Evolutionary conservation across 352 stramenopile genomes (phyloP).

Genomic region (Thalassiosira hispida): DNA sequence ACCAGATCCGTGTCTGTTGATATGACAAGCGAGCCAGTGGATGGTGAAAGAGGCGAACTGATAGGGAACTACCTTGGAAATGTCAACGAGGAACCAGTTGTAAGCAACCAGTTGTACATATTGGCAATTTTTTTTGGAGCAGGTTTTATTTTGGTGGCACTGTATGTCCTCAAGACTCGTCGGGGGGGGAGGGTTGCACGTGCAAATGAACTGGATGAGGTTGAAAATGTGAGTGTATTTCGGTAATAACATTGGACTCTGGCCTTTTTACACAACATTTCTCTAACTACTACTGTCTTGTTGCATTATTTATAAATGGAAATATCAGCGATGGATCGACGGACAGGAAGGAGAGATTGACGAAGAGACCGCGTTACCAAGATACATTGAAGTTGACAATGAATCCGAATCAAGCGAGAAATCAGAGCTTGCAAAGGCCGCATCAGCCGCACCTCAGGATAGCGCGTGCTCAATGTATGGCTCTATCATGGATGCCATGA

Average conservation of each 20-base stretch:
- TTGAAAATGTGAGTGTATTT: slow-evolving; percentile 14
- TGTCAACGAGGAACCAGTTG: not conserved
- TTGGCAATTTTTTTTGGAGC: slow-evolving; percentile 4
- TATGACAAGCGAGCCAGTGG: not conserved
- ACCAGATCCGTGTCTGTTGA: not conserved
- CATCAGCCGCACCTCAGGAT: too few relatives aligned
- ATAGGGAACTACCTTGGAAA: not conserved
- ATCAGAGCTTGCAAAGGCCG: too few relatives aligned
- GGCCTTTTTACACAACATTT: too few relatives aligned
- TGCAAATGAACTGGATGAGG: not conserved
- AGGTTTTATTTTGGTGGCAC: slow-evolving; percentile 4
- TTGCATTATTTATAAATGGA: too few relatives aligned
- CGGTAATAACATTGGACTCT: not conserved
- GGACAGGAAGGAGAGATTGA: too few relatives aligned
- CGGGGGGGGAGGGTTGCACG: not conserved
- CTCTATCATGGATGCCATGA: too few relatives aligned
- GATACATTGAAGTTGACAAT: slow-evolving; percentile 9
- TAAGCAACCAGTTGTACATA: slow-evolving; percentile 1
- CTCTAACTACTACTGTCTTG: too few relatives aligned
- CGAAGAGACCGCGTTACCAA: slow-evolving; percentile 9
- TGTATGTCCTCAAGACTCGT: slow-evolving; percentile 6
- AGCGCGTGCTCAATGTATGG: too few relatives aligned
- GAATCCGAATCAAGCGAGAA: too few relatives aligned
- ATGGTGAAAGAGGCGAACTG: not conserved
- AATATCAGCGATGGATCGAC: too few relatives aligned